Conservation (phyloP, 2,329 filamentous ascomycete species). For the Colletotrichum orbiculare region DNA sequence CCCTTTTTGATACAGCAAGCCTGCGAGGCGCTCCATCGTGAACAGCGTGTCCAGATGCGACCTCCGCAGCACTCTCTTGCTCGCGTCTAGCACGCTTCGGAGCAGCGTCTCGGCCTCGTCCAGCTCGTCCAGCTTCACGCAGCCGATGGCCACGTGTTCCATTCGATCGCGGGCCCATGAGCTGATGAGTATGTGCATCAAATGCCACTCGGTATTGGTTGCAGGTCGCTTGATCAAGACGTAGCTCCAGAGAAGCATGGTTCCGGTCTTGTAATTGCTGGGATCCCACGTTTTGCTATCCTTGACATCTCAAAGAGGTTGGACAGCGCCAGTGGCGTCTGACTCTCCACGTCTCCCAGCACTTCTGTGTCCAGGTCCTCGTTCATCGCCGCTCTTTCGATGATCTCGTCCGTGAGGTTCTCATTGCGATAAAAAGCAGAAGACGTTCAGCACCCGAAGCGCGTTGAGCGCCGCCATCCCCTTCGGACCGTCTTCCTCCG, state of each 20-base stretch:
- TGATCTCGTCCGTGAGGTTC: conserved; percentile 30
- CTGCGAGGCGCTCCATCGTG: conserved; percentile 17
- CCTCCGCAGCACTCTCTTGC: too few species aligned
- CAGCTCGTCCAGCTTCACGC: too few species aligned
- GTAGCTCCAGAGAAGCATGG: conserved; percentile 31
- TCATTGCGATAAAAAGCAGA: conserved; percentile 46
- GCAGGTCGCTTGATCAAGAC: conserved; percentile 38
- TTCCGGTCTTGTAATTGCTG: neutral
- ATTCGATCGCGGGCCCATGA: conserved; percentile 39
- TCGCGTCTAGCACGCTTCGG: neutral
- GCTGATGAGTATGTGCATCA: conserved; percentile 42
- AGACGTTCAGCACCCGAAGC: conserved; percentile 40
- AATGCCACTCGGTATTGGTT: neutral
- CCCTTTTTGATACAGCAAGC: neutral
- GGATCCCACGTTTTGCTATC: conserved; percentile 24
- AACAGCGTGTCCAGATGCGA: conserved; percentile 4
- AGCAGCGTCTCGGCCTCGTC: too few species aligned
- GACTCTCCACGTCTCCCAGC: neutral
- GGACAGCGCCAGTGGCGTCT: neutral
- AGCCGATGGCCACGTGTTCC: neutral
- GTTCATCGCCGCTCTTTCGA: conserved; percentile 35
- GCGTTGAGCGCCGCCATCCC: conserved; percentile 38
- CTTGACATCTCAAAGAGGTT: conserved; percentile 3
- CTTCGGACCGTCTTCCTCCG: neutral
- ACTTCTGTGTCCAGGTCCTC: neutral